Conservation (phyloP, 2,329 filamentous ascomycete species). For the Aspergillus glaucus region DNA sequence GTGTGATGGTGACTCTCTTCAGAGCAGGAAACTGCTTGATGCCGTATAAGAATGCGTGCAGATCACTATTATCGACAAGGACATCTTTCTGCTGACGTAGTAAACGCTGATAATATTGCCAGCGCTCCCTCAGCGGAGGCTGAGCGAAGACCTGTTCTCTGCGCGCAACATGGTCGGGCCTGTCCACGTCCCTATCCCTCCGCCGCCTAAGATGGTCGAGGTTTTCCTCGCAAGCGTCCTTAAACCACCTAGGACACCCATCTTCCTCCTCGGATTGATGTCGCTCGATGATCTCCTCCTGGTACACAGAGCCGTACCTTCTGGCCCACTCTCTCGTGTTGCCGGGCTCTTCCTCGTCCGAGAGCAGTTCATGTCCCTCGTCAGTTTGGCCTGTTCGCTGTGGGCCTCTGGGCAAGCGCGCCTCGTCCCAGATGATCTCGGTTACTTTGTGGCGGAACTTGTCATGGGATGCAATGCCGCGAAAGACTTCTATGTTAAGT, state of each 20-base stretch:
- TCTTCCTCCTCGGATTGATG: neutral
- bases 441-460: conserved; percentile 23
- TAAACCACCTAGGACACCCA: conserved; percentile 11
- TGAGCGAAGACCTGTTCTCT: conserved; percentile 3
- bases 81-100: conserved; percentile 28
- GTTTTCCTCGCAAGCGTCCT: conserved; percentile 9
- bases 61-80: conserved; percentile 21
- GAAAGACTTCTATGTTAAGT: conserved; percentile 33
- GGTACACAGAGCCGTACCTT: no score
- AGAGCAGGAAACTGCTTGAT: conserved; percentile 32
- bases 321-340: no score
- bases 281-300: no score
- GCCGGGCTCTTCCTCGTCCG: neutral
- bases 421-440: conserved; percentile 36
- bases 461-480: conserved; percentile 32
- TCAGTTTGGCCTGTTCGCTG: neutral
- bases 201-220: conserved; percentile 4
- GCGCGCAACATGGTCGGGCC: conserved; percentile 3
- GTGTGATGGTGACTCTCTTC: conserved; percentile 34
- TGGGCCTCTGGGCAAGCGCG: conserved; percentile 4
- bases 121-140: conserved; percentile 21
- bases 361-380: neutral
- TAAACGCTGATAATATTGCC: conserved; percentile 26
- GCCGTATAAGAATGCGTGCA: conserved; percentile 27
- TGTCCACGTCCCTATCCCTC: conserved; percentile 1